These are phyloP conservation scores for Colletotrichum horii DNA, from an alignment of 2,329 filamentous ascomycete species.

Conservation along the genomic window DNA sequence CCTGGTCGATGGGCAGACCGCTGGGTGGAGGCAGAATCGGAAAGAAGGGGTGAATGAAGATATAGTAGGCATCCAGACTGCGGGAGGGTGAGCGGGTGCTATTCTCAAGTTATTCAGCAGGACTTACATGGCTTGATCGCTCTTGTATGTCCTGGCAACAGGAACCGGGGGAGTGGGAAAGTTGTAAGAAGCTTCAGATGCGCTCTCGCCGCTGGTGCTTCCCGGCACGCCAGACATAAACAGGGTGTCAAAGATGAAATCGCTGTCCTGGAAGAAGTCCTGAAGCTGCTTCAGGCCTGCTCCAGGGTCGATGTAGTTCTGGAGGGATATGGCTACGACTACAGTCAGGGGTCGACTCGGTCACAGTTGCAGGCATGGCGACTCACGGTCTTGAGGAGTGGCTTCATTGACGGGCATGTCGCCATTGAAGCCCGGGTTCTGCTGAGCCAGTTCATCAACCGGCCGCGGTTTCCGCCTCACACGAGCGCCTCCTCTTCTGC, in stretches of 20 bases:
- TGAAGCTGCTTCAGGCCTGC: constrained; percentile 52
- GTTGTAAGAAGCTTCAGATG: constrained; percentile 19
- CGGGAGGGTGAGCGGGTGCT: background rate
- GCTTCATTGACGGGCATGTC: constrained; percentile 31
- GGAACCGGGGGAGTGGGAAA: constrained; percentile 26
- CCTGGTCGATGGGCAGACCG: constrained; percentile 34
- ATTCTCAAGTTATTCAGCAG: background rate
- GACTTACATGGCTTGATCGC: constrained; percentile 44
- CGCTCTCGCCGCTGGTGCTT: constrained; percentile 17
- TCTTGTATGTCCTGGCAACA: constrained; percentile 47
- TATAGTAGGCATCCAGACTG: constrained; percentile 54
- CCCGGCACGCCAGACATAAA: constrained; percentile 33
- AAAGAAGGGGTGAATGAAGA: constrained; percentile 56
- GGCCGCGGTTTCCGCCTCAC: constrained; percentile 41
- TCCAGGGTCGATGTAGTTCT: constrained; percentile 50
- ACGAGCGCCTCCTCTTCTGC: constrained; percentile 47
- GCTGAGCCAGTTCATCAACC: constrained; percentile 22
- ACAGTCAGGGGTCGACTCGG: background rate
- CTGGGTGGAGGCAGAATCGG: constrained; percentile 53
- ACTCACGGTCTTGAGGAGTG: constrained; percentile 34
- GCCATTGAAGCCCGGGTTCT: constrained; percentile 28
- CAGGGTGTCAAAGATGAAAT: constrained; percentile 51
- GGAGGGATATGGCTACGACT: constrained; percentile 34
- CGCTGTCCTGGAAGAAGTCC: constrained; percentile 50
- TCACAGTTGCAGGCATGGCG: background rate